Conservation (phyloP, 1,284 basidiomycete species). For the Cutaneotrichosporon sp. region DNA sequence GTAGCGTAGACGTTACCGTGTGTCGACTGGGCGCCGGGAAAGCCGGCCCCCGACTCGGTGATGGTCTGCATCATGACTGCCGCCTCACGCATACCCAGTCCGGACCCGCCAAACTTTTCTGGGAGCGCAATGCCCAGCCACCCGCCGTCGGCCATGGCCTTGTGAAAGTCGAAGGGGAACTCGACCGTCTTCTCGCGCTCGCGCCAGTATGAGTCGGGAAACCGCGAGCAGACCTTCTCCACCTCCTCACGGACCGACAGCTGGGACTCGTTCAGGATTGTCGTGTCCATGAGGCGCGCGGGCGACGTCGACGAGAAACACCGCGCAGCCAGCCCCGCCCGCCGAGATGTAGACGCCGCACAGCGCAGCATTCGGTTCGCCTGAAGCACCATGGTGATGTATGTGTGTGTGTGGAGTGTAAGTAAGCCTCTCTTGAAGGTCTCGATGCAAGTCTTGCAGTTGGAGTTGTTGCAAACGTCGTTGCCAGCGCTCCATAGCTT, state of each 20-base stretch:
- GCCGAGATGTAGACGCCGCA: not conserved
- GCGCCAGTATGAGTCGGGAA: constrained; percentile 18
- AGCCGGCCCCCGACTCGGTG: constrained; percentile 17
- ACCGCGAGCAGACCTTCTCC: constrained; percentile 3
- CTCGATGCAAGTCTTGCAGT: not conserved
- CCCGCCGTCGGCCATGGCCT: constrained; percentile 17
- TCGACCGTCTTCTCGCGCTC: constrained; percentile 12
- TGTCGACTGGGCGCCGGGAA: constrained; percentile 17
- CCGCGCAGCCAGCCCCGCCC: not conserved
- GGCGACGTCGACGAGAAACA: constrained; percentile 4
- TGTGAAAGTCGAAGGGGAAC: constrained; percentile 19
- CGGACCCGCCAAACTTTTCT: constrained; percentile 14
- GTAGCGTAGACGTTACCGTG: constrained; percentile 20
- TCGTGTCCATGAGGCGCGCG: constrained; percentile 15
- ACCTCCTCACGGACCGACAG: constrained; percentile 13
- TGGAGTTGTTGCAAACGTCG: not conserved
- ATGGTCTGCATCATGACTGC: constrained; percentile 21
- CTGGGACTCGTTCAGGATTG: constrained; percentile 18
- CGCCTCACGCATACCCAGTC: constrained; percentile 14
- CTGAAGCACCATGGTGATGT: not conserved
- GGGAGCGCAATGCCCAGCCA: constrained; percentile 18
- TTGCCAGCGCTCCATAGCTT: not conserved
- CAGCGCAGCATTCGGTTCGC: not conserved
- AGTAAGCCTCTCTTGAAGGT: not conserved
- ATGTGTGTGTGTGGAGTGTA: not conserved